phyloP scores from a whole-genome alignment of 2,329 filamentous ascomycete species.

The Aspergillus hortae region DNA sequence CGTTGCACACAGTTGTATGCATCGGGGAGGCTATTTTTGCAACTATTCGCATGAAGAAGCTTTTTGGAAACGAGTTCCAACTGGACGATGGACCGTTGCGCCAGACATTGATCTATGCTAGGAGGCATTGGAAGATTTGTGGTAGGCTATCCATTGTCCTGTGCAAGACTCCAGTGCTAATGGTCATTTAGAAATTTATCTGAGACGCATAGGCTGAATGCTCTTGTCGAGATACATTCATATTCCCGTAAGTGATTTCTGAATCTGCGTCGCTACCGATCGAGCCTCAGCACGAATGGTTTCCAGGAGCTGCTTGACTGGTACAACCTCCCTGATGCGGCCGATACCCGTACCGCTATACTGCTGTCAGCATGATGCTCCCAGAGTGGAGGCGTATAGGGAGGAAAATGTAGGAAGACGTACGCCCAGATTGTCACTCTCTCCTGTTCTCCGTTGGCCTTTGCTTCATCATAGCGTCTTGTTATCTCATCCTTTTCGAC shows the following conservation, averaged over 20 bases:
- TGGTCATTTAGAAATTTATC: background rate
- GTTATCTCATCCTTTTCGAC: background rate
- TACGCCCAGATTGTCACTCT: background rate
- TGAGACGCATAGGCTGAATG: background rate
- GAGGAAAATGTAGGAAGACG: background rate
- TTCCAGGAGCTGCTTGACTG: background rate
- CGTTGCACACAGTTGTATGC: constrained; percentile 3
- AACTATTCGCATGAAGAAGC: constrained; percentile 29
- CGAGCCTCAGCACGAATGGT: background rate
- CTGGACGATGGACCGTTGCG: background rate
- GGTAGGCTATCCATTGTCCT: background rate
- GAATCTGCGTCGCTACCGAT: background rate
- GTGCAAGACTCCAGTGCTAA: background rate
- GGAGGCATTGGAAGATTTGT: background rate
- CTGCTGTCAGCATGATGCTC: background rate
- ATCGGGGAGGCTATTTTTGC: background rate
- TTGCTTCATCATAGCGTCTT: background rate
- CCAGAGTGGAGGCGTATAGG: background rate
- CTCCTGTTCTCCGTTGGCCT: background rate
- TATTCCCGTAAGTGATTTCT: background rate
- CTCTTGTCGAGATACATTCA: background rate
- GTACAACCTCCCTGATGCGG: background rate
- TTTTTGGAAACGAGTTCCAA: background rate
- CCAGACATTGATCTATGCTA: background rate
- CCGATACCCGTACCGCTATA: background rate